Conservation (phyloP, 768 basidiomycete genomes). For the Rhizopogon vesiculosus region DNA sequence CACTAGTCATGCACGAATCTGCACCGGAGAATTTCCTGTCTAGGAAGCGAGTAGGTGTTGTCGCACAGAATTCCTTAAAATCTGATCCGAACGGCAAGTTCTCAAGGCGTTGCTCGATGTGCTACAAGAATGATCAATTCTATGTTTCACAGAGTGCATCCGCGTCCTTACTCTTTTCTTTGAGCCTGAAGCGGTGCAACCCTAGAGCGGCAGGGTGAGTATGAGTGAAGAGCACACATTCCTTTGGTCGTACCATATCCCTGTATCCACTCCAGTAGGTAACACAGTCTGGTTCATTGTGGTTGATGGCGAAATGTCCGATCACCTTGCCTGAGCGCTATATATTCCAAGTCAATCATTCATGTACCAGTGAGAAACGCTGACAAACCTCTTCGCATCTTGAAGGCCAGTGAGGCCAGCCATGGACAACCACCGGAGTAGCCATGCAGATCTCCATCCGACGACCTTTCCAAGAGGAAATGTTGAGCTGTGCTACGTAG, state of each 20-base stretch:
- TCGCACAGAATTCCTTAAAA: slow-evolving; percentile 31
- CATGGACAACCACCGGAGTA: slow-evolving; percentile 18
- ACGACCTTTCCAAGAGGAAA: slow-evolving; percentile 20
- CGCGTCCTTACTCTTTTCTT: slow-evolving; percentile 11
- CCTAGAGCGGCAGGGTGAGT: slow-evolving; percentile 9
- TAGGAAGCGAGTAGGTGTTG: slow-evolving; percentile 25
- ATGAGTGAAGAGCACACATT: neutral
- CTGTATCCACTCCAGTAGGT: slow-evolving; percentile 20
- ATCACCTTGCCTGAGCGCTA: slow-evolving; percentile 15
- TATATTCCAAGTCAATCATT: neutral
- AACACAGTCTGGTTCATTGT: slow-evolving; percentile 21
- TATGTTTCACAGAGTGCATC: neutral
- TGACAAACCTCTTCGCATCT: slow-evolving; percentile 20
- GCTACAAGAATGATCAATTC: slow-evolving; percentile 11
- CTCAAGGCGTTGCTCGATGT: slow-evolving; percentile 19
- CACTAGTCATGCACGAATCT: neutral
- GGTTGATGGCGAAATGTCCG: slow-evolving; percentile 23
- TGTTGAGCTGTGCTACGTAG: slow-evolving; percentile 25
- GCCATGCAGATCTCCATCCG: slow-evolving; percentile 18
- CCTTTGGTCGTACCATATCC: slow-evolving; percentile 17
- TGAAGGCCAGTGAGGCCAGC: slow-evolving; percentile 10
- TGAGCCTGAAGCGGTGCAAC: slow-evolving; percentile 19
- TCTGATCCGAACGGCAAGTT: slow-evolving; percentile 19
- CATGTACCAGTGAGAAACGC: neutral
- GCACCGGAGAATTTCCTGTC: slow-evolving; percentile 17